These are phyloP conservation scores for Lolium perenne DNA, from an alignment of 176 grass and related monocot species.

Conservation along the genomic window DNA sequence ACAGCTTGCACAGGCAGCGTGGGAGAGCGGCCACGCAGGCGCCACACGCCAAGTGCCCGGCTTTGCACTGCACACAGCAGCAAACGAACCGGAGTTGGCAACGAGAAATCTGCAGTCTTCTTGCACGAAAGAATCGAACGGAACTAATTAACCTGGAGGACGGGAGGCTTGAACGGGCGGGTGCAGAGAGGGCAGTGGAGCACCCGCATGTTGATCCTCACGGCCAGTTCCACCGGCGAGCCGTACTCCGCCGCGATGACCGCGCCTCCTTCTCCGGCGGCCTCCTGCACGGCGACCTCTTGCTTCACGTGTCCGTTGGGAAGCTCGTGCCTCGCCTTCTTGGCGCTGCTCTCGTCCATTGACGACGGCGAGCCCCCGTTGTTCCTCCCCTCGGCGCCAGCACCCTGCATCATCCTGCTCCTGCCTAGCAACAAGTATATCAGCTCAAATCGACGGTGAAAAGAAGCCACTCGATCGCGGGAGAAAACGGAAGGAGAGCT, in stretches of 20 bases:
- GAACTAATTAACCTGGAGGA: background rate
- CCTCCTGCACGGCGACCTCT: background rate
- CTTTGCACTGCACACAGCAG: slow-evolving; percentile 20
- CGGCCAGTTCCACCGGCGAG: background rate
- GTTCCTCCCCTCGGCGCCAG: background rate
- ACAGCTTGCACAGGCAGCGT: background rate
- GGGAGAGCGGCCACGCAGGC: background rate
- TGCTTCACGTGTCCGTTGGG: background rate
- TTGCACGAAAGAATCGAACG: background rate
- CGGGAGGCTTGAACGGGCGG: slow-evolving; percentile 2
- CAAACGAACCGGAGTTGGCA: background rate
- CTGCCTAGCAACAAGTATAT: background rate
- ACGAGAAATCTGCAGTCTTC: too few relatives aligned
- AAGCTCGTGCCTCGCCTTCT: slow-evolving; percentile 11
- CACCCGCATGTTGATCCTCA: slow-evolving; percentile 2
- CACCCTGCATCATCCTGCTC: background rate
- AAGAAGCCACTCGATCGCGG: background rate
- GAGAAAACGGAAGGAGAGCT: background rate
- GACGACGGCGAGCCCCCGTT: background rate
- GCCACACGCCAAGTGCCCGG: slow-evolving; percentile 28
- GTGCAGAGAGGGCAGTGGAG: slow-evolving; percentile 31
- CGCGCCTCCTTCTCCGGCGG: background rate
- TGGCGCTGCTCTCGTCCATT: background rate
- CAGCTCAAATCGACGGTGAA: background rate
- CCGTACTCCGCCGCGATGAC: background rate